These are phyloP conservation scores for Magnusiomyces clavatus DNA, from an alignment of 1,139 yeast genomes.

Conservation along the genomic window DNA sequence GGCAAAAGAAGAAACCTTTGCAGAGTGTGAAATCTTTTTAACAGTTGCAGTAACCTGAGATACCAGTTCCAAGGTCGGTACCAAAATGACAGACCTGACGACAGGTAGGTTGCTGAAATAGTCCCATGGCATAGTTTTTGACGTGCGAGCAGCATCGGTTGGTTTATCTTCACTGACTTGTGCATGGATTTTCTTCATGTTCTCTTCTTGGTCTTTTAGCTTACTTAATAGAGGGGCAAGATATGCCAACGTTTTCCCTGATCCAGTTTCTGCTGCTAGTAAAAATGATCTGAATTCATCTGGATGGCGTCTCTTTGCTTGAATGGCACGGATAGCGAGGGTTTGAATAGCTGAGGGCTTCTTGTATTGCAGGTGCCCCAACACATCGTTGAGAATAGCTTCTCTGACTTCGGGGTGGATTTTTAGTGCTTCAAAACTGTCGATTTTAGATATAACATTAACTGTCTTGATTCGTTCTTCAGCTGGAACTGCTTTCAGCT, in stretches of 20 bases:
- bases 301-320: slow-evolving; percentile 24
- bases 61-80: slow-evolving; percentile 87
- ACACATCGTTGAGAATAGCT: slow-evolving; percentile 53
- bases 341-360: slow-evolving; percentile 60
- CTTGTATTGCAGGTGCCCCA: slow-evolving; percentile 16
- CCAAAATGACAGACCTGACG: slow-evolving; percentile 60
- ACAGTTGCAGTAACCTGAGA: slow-evolving; percentile 63
- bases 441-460: slow-evolving; percentile 43
- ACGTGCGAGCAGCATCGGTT: slow-evolving; percentile 14
- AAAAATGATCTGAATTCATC: slow-evolving; percentile 54
- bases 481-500: slow-evolving; percentile 27
- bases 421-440: slow-evolving; percentile 55
- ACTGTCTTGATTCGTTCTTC: slow-evolving; percentile 29
- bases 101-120: slow-evolving; percentile 34
- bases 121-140: slow-evolving; percentile 16
- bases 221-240: slow-evolving; percentile 66
- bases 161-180: background rate
- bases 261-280: slow-evolving; percentile 93
- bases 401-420: slow-evolving; percentile 61
- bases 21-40: slow-evolving; percentile 46
- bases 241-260: slow-evolving; percentile 94
- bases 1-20: slow-evolving; percentile 25
- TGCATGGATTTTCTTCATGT: too few relatives aligned
- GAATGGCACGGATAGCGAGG: slow-evolving; percentile 46
- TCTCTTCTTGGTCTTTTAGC: slow-evolving; percentile 41